These are phyloP conservation scores for Triglochin maritima DNA, from an alignment of 106 monocot genomes.

Conservation along the genomic window DNA sequence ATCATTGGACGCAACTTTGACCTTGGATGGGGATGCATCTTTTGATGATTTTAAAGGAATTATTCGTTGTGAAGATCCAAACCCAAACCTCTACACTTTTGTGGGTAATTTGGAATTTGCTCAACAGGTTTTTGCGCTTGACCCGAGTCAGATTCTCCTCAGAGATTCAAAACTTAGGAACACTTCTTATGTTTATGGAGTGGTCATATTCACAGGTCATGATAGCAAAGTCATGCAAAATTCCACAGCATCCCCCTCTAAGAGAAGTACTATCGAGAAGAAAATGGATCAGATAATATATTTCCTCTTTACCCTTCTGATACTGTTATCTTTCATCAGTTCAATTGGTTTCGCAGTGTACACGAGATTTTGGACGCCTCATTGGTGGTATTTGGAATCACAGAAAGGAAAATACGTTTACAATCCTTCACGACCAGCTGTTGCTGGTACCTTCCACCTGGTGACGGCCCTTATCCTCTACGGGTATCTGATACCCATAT, in stretches of 20 bases:
- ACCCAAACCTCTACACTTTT: conserved; percentile 77
- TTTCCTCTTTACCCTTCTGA: conserved; percentile 67
- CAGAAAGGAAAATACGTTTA: conserved; percentile 27
- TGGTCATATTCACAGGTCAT: conserved; percentile 90
- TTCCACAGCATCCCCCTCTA: conserved; percentile 74
- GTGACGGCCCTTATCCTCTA: conserved; percentile 88
- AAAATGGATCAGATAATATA: conserved; percentile 89
- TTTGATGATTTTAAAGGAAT: conserved; percentile 61
- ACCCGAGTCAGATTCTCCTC: conserved; percentile 82
- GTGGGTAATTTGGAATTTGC: conserved; percentile 88
- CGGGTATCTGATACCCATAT: conserved; percentile 90
- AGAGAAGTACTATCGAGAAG: conserved; percentile 80
- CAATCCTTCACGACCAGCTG: conserved; percentile 39
- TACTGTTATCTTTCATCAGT: conserved; percentile 80
- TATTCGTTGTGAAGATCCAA: conserved; percentile 85
- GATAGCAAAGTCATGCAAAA: conserved; percentile 98
- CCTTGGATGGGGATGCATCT: conserved; percentile 56
- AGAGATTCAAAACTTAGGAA: conserved; percentile 96
- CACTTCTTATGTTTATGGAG: conserved; percentile 73
- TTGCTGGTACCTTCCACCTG: conserved; percentile 65
- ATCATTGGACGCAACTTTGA: conserved; percentile 64
- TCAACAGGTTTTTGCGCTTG: conserved; percentile 51
- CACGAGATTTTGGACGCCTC: conserved; percentile 58
- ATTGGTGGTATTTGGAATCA: conserved; percentile 87
- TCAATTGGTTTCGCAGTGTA: conserved; percentile 81